phyloP scores from a whole-genome alignment of 192 early-diverging fungal genomes.

The Gaertneriomyces sp. region DNA sequence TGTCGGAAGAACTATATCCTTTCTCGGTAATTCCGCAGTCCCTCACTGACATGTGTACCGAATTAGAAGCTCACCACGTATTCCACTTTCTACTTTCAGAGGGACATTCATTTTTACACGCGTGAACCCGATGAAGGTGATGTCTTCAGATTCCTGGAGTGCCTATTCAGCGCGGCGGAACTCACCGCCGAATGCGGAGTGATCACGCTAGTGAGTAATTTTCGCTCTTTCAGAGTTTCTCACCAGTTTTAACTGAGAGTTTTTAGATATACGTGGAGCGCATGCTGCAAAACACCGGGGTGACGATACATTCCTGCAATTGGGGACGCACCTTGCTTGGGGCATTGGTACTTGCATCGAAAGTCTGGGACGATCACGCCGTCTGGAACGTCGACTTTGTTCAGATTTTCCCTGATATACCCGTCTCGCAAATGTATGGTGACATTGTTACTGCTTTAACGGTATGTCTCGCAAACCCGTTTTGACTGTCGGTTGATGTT shows the following conservation, averaged over 20 bases:
- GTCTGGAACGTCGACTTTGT: conserved; percentile 81
- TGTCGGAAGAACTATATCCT: conserved; percentile 52
- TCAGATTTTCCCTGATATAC: conserved; percentile 70
- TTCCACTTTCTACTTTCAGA: conserved; percentile 20
- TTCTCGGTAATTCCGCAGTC: conserved; percentile 36
- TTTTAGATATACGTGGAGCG: conserved; percentile 63
- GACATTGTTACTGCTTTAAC: not conserved
- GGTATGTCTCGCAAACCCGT: not conserved
- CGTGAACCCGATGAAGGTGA: conserved; percentile 45
- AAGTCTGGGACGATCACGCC: conserved; percentile 86
- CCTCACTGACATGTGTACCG: not conserved
- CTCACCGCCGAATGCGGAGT: conserved; percentile 59
- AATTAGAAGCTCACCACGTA: not conserved
- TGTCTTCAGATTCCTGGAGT: conserved; percentile 60
- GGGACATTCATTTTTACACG: conserved; percentile 47
- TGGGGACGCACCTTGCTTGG: conserved; percentile 58
- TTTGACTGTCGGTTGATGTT: not conserved
- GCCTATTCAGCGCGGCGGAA: conserved; percentile 64
- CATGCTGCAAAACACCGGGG: conserved; percentile 57
- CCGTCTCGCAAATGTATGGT: conserved; percentile 57
- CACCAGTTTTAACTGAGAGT: not conserved
- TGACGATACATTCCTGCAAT: conserved; percentile 55
- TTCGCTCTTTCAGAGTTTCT: not conserved
- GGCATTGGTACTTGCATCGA: conserved; percentile 67
- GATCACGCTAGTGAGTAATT: conserved; percentile 47